phyloP scores from a whole-genome alignment of 192 early-diverging fungal genomes.

The Chytriomyces sp. region DNA sequence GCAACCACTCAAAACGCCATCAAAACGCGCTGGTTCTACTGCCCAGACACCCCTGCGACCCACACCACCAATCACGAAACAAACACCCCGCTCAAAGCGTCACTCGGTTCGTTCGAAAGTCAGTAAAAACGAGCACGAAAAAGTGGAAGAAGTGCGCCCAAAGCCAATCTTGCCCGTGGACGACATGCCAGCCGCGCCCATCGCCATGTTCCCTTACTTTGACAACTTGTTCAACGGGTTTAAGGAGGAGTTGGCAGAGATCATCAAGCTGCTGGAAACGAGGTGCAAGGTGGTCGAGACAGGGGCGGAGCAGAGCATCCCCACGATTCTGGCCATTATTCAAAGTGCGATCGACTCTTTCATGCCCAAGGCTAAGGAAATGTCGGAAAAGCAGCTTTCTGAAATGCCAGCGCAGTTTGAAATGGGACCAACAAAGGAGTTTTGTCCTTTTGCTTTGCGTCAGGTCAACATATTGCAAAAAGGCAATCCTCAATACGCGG shows the following conservation, averaged over 20 bases:
- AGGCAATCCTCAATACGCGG: constrained; percentile 37
- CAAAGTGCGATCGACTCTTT: constrained; percentile 50
- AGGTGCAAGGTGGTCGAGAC: constrained; percentile 27
- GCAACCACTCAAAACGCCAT: too few relatives aligned
- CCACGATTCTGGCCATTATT: constrained; percentile 39
- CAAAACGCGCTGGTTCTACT: too few relatives aligned
- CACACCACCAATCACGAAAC: too few relatives aligned
- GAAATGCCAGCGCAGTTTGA: constrained; percentile 41
- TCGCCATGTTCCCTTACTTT: constrained; percentile 41
- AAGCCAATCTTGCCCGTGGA: neutral
- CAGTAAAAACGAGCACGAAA: too few relatives aligned
- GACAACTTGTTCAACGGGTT: constrained; percentile 51
- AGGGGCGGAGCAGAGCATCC: constrained; percentile 31
- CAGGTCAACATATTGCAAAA: constrained; percentile 39
- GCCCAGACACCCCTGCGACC: too few relatives aligned
- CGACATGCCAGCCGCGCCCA: constrained; percentile 22
- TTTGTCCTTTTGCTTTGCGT: constrained; percentile 50
- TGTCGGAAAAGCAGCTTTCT: constrained; percentile 33
- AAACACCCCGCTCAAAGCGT: too few relatives aligned
- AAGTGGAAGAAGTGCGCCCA: too few relatives aligned
- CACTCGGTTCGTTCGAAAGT: too few relatives aligned
- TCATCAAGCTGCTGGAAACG: constrained; percentile 40
- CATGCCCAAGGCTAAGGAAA: constrained; percentile 39
- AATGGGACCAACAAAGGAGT: constrained; percentile 53
- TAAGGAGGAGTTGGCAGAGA: constrained; percentile 42